phyloP scores from a whole-genome alignment of 2,329 filamentous ascomycete species.

The Blastomyces parvus region DNA sequence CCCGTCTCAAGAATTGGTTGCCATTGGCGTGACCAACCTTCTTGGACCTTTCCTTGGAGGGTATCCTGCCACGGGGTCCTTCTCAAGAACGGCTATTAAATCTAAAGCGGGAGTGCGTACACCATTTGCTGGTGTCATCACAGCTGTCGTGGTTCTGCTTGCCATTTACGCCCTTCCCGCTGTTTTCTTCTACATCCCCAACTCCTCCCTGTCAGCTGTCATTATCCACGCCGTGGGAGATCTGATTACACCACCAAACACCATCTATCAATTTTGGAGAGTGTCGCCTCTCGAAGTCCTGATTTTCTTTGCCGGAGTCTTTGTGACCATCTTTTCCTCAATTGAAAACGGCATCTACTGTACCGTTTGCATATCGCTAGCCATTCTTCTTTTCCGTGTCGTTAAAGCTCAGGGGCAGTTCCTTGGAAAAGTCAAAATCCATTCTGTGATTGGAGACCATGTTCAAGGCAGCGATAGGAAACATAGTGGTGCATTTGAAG shows the following conservation, averaged over 20 bases:
- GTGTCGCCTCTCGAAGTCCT: constrained; percentile 82
- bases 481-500: constrained; percentile 50
- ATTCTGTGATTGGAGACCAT: constrained; percentile 72
- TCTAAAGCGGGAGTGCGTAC: constrained; percentile 93
- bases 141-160: constrained; percentile 71
- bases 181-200: constrained; percentile 91
- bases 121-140: constrained; percentile 82
- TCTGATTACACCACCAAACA: constrained; percentile 81
- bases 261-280: constrained; percentile 89
- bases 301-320: constrained; percentile 86
- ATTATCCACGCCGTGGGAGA: constrained; percentile 96
- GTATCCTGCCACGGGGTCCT: constrained; percentile 89
- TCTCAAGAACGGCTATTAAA: constrained; percentile 93
- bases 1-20: constrained; percentile 90
- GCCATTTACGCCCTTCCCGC: constrained; percentile 81
- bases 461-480: constrained; percentile 55
- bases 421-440: constrained; percentile 71
- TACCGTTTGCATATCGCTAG: constrained; percentile 67
- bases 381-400: constrained; percentile 71
- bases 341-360: constrained; percentile 93
- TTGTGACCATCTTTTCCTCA: constrained; percentile 76
- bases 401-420: constrained; percentile 75
- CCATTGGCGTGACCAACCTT: constrained; percentile 83
- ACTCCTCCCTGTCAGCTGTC: constrained; percentile 68
- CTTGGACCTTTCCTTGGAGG: constrained; percentile 84